Conservation (phyloP, 2,329 filamentous ascomycete species). For the Aureobasidium sp. region DNA sequence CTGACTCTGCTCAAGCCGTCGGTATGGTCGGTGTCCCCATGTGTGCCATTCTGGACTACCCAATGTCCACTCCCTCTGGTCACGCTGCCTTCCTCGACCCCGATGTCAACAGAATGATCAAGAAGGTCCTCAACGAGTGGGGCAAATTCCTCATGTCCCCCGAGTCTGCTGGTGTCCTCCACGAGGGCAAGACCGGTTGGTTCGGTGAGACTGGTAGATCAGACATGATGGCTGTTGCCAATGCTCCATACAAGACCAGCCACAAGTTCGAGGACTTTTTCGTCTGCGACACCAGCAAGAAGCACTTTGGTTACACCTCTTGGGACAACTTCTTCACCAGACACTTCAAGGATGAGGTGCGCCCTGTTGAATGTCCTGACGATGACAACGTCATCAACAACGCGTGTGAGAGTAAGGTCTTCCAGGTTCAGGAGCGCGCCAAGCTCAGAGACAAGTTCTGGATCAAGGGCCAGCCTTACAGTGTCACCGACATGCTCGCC, state of each 20-base stretch:
- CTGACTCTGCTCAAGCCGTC: conserved; percentile 25
- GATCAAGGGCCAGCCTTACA: conserved; percentile 64
- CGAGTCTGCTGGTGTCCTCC: conserved; percentile 33
- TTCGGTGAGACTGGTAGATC: conserved; percentile 33
- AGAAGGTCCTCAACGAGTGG: conserved; percentile 47
- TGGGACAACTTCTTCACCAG: conserved; percentile 69
- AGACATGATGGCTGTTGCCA: conserved; percentile 30
- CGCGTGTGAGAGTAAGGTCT: conserved; percentile 58
- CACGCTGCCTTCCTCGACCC: conserved; percentile 48
- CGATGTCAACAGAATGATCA: conserved; percentile 46
- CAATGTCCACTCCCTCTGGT: conserved; percentile 50
- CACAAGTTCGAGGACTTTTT: conserved; percentile 47
- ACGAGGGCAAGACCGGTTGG: conserved; percentile 33
- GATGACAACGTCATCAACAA: conserved; percentile 53
- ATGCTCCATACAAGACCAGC: conserved; percentile 23
- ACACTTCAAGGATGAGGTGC: conserved; percentile 45
- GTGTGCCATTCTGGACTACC: conserved; percentile 52
- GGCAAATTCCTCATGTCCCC: conserved; percentile 31
- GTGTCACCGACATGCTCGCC: conserved; percentile 40
- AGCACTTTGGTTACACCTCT: conserved; percentile 55
- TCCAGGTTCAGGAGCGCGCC: conserved; percentile 44
- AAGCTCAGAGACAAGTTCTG: conserved; percentile 57
- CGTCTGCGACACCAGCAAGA: conserved; percentile 48
- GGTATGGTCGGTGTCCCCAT: conserved; percentile 25
- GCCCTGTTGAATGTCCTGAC: conserved; percentile 52